Conservation (phyloP, 2,329 filamentous ascomycete genomes). For the Pseudogymnoascus sp. region DNA sequence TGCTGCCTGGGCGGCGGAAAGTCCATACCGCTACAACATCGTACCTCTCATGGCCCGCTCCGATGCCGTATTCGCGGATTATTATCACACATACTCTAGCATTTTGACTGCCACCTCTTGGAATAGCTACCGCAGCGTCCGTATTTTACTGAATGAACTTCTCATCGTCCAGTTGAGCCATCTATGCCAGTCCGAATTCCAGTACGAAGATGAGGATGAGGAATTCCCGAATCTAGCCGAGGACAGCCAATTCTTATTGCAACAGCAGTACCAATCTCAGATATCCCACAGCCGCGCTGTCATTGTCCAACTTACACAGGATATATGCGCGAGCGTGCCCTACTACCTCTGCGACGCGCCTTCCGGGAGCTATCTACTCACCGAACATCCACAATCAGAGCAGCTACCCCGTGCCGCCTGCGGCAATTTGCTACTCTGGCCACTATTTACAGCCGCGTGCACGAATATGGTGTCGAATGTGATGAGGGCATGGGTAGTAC, state of each 20-base stretch:
- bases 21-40: not conserved
- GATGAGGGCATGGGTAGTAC: constrained; percentile 22
- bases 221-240: not conserved
- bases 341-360: constrained; percentile 17
- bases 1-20: not conserved
- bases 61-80: constrained; percentile 17
- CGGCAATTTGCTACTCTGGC: constrained; percentile 23
- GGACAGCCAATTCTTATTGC: not conserved
- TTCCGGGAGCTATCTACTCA: not conserved
- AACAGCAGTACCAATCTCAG: not conserved
- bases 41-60: not conserved
- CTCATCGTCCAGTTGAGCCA: constrained; percentile 20
- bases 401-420: constrained; percentile 16
- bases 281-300: not conserved
- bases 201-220: not conserved
- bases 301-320: constrained; percentile 17
- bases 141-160: not conserved
- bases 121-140: not conserved
- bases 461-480: constrained; percentile 18
- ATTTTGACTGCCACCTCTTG: not conserved
- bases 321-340: constrained; percentile 23
- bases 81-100: not conserved
- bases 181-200: constrained; percentile 12
- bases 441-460: constrained; percentile 20
- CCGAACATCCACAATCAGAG: not conserved